Base-by-base conservation (phyloP, 768 basidiomycete species). In the Imleria badia region DNA sequence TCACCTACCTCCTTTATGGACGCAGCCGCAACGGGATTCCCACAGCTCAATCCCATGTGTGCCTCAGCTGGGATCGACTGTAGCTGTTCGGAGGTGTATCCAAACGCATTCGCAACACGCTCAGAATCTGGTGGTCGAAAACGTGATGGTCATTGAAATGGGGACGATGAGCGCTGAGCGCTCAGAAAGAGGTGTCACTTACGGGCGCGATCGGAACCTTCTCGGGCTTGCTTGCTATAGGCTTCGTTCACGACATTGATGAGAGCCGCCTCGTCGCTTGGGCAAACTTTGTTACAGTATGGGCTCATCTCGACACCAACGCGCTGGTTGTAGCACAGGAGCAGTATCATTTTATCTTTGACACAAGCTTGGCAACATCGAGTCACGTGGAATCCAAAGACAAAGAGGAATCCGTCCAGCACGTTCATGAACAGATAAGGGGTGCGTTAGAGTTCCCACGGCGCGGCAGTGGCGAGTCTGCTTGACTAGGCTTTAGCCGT, bases 31-130 rank as follows among this genome's bases (percentile, higher is more conserved):
- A 79, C 70, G 1, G 82, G 82, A 59, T 79, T 83, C 22, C 82
- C 83, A 60, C 83, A 84, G 42, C 79, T 73, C 19, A 82, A 60
- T 15, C 82, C 82, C 65, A 83, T 68, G 51, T 81, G 68, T 1
- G 82, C 67, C 11, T 73, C 72, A 3, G 60, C 65, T 12, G 82
- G 78, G 31, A 82, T 64, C 4, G 75, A 65, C 10, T 66, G 60
- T 5, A 83, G 69, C 33, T 82, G 68, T 23, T 76, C 76, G 15
- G 55, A 36, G 0, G 75, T 75, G 53, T 82, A 83, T 34, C 83
- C 83, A 49, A 82, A 78, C 2, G 77, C 64, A 14, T 49, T 62
- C n/a, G 63, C 63, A 9, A 64, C 56, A 5, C 48, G 63, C 1
- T 51, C 43, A 7, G 56, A 52, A 45, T 62, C 63, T 64, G 45